Conservation (phyloP, 371 early-diverging fungal species). For the Capniomyces stellatus region DNA sequence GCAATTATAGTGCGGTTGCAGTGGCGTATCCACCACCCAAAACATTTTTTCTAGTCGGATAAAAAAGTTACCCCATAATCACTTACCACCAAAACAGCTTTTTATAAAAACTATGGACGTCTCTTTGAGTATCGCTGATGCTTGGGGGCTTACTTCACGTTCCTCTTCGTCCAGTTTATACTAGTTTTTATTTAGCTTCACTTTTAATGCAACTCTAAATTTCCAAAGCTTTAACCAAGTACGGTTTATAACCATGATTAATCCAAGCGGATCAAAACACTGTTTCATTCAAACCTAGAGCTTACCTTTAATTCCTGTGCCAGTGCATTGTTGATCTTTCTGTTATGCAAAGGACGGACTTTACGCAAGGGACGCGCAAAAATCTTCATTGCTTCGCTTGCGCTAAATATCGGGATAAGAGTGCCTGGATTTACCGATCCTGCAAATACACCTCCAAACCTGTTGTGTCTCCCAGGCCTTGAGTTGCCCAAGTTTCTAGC, state of each 20-base stretch:
- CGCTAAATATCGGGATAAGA: conserved; percentile 20
- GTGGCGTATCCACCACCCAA: too few species aligned
- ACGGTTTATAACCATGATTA: too few species aligned
- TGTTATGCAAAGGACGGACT: not conserved
- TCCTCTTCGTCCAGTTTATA: conserved; percentile 3
- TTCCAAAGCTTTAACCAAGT: too few species aligned
- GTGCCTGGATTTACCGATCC: conserved; percentile 14
- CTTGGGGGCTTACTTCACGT: not conserved
- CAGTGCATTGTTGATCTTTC: not conserved
- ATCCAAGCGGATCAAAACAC: not conserved
- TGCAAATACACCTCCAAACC: conserved; percentile 22
- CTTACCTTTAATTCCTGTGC: not conserved
- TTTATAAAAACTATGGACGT: conserved; percentile 3
- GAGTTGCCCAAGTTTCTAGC: not conserved
- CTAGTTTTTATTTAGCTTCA: not conserved
- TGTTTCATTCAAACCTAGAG: not conserved
- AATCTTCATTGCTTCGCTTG: conserved; percentile 16
- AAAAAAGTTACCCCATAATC: too few species aligned
- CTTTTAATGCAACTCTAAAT: too few species aligned
- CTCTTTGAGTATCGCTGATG: not conserved
- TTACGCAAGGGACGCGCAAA: conserved; percentile 20
- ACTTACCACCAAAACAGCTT: conserved; percentile 2
- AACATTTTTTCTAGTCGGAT: too few species aligned
- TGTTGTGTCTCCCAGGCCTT: conserved; percentile 12
- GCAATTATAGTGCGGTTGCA: too few species aligned